Evolutionary conservation across 352 stramenopile genomes (phyloP).

Genomic region (Pythium coloratum): DNA sequence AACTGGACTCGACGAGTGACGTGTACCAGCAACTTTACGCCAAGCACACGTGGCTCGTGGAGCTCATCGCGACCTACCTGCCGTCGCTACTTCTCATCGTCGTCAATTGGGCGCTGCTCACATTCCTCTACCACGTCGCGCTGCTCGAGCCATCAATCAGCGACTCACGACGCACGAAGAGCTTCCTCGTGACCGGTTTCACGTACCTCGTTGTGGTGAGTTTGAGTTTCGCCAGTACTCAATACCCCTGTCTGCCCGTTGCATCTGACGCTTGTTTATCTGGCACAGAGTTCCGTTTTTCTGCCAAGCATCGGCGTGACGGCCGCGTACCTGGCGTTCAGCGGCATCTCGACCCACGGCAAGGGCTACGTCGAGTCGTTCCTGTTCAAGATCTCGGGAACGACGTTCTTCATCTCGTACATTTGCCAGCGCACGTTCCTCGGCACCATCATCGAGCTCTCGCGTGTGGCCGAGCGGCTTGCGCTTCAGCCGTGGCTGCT

Average conservation of each 20-base stretch:
- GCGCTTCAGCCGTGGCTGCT: conserved; percentile 71
- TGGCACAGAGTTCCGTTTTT: conserved; percentile 71
- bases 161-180: conserved; percentile 61
- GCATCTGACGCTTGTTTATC: background rate
- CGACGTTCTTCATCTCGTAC: conserved; percentile 86
- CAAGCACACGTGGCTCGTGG: conserved; percentile 50
- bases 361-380: conserved; percentile 78
- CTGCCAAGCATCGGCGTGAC: conserved; percentile 79
- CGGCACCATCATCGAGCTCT: conserved; percentile 70
- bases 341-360: conserved; percentile 48
- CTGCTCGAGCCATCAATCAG: conserved; percentile 71
- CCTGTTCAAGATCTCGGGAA: conserved; percentile 78
- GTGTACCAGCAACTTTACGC: conserved; percentile 53
- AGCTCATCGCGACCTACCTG: conserved; percentile 68
- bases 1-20: conserved; percentile 63
- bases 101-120: conserved; percentile 74
- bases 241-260: background rate
- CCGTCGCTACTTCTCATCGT: conserved; percentile 72
- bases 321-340: conserved; percentile 72
- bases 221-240: background rate
- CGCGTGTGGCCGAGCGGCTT: conserved; percentile 60
- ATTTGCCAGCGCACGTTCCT: conserved; percentile 81
- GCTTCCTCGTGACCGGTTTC: conserved; percentile 78
- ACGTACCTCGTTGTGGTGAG: conserved; percentile 73
- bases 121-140: conserved; percentile 65